A percentile compares a stretch with the other conserved stretches of the same genome.
Conservation (phyloP, 495 filamentous ascomycete species). For the Annulohypoxylon stygium region DNA sequence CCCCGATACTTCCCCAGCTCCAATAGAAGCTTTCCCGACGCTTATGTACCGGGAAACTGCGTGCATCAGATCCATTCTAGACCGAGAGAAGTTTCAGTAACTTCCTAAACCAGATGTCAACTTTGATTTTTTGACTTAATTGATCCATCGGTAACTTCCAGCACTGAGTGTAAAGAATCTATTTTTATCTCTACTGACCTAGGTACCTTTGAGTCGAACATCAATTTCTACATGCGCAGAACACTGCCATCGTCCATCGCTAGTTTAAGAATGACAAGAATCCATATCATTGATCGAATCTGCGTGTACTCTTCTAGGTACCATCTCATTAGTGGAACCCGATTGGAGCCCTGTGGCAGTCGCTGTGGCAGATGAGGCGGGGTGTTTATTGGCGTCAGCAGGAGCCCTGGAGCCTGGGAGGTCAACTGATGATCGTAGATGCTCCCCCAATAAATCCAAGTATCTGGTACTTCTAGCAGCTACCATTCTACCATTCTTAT, state of each 20-base stretch:
- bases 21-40: constrained; percentile 10
- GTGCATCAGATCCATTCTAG: constrained; percentile 6
- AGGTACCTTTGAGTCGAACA: neutral
- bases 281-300: neutral
- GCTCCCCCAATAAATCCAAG: neutral
- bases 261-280: neutral
- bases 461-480: constrained; percentile 7
- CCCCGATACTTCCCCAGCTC: constrained; percentile 1
- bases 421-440: constrained; percentile 7
- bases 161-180: neutral
- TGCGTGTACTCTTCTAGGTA: neutral
- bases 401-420: neutral
- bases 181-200: neutral
- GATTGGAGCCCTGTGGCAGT: constrained; percentile 13
- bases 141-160: constrained; percentile 1
- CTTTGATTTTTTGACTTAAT: neutral
- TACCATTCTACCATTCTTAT: neutral
- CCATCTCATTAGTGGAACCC: constrained; percentile 10
- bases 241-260: neutral
- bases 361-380: constrained; percentile 12
- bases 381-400: constrained; percentile 23
- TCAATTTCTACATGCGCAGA: neutral
- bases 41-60: neutral
- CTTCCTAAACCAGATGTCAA: neutral
- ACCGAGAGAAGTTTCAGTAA: constrained; percentile 27